Evolutionary conservation across 164 flowering plant genomes (phyloP), one percentile per base, ranked within the genome.

Genomic region (Stephania japonica): DNA sequence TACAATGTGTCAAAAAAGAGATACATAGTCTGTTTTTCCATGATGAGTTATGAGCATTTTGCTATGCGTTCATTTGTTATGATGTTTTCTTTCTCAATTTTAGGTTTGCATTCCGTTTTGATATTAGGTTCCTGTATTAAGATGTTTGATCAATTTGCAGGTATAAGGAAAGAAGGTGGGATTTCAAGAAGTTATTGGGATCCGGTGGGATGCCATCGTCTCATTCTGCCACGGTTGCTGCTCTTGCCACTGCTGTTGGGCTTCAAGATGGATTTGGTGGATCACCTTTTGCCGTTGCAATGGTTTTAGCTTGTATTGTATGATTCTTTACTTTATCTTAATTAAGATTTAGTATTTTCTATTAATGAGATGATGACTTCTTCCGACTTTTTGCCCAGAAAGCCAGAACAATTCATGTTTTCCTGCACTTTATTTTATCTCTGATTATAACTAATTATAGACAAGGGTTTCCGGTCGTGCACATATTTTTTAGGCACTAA

Each of bases 201-300:
- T 91, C 99, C 21, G 99, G 99, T 70, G 99, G 99, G 69, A 95
- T 95, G 99, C 99, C 99, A 21, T 95, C 99, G 4, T 90, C 99
- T 18, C 99, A 95, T 86, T 90, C 98, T 74, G 86, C 99, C 19
- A 91, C 96, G 16, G 99, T 93, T 42, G 83, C 88, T 77, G 98
- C 97, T 75, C 90, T 95, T 71, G 96, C 97, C 25, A 59, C 75
- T 38, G 89, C 93, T 23, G 69, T 90, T 77, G 99, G 99, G 18
- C 83, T 88, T 32, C 88, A 87, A 74, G 97, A 95, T 70, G 96
- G 99, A 70, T 85, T 90, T 77, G 92, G 87, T 62, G 93, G 94
- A 80, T 83, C 98, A 1, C 9, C 76, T 7, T 95, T 95, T 84
- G 94, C 97, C 16, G 76, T 69, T 69, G 83, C 97, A 24, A 73